Conservation (phyloP, 2,329 filamentous ascomycete genomes). For the Triangularia verruculosa region DNA sequence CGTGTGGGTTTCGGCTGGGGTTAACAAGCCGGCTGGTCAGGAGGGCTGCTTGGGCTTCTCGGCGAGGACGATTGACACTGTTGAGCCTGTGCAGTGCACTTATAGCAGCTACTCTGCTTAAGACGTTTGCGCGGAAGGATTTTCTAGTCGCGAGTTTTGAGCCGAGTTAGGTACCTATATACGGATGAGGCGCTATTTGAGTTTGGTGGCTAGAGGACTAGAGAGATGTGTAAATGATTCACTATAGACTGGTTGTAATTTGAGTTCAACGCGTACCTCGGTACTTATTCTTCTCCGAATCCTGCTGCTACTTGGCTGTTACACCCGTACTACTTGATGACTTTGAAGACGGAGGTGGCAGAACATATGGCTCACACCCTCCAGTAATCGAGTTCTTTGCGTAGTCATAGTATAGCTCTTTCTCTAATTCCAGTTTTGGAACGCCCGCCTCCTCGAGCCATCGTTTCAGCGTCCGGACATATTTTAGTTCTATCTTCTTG, state of each 20-base stretch:
- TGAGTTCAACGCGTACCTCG: too few relatives aligned
- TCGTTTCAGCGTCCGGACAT: not conserved
- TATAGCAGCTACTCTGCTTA: constrained; percentile 24
- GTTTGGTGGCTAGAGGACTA: too few relatives aligned
- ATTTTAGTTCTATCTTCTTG: not conserved
- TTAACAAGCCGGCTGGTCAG: constrained; percentile 36
- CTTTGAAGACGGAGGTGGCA: not conserved
- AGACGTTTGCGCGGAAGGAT: not conserved
- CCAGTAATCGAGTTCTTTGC: not conserved
- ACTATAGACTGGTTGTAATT: too few relatives aligned
- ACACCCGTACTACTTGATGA: not conserved
- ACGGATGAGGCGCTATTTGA: too few relatives aligned
- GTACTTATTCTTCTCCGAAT: too few relatives aligned
- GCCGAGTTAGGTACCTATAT: too few relatives aligned
- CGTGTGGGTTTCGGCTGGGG: constrained; percentile 38
- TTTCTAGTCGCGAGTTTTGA: too few relatives aligned
- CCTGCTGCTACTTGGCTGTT: not conserved
- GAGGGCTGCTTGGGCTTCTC: constrained; percentile 38
- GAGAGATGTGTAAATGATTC: too few relatives aligned
- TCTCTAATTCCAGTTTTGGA: not conserved
- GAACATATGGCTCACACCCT: not conserved
- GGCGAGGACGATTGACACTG: constrained; percentile 31
- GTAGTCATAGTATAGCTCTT: not conserved
- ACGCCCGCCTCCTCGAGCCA: not conserved
- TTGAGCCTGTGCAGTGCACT: constrained; percentile 29